These are phyloP conservation scores for Beauveria sp. DNA, from an alignment of 2,329 filamentous ascomycete genomes.

Conservation along the genomic window DNA sequence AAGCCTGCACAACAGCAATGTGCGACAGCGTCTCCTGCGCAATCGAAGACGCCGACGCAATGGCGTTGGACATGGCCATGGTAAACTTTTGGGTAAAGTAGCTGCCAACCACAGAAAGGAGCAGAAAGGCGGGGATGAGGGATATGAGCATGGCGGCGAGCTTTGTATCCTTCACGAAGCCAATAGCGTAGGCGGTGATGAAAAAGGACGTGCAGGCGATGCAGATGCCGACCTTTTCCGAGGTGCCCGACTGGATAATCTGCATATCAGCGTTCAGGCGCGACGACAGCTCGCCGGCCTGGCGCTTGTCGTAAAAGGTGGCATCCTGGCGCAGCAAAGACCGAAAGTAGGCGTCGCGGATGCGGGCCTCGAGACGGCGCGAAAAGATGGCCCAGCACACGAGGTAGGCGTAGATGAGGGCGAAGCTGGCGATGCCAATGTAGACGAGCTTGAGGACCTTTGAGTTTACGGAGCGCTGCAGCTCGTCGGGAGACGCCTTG, in stretches of 20 bases:
- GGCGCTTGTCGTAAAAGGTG: conserved; percentile 55
- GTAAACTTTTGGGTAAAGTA: conserved; percentile 46
- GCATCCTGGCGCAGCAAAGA: conserved; percentile 54
- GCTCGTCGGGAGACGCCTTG: conserved; percentile 16
- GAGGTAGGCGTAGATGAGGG: conserved; percentile 56
- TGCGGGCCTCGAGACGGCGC: conserved; percentile 53
- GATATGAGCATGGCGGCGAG: conserved; percentile 59
- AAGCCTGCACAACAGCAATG: conserved; percentile 55
- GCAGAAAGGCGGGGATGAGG: conserved; percentile 53
- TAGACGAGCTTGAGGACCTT: conserved; percentile 57
- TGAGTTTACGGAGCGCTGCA: conserved; percentile 39
- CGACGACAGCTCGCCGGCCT: conserved; percentile 55
- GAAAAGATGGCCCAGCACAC: conserved; percentile 58
- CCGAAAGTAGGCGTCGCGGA: conserved; percentile 53
- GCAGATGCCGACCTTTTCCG: conserved; percentile 62
- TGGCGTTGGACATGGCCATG: conserved; percentile 41
- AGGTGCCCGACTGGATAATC: conserved; percentile 58
- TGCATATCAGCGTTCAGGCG: conserved; percentile 59
- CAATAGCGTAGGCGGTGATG: conserved; percentile 57
- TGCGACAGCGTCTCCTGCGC: conserved; percentile 55
- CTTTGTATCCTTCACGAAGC: conserved; percentile 55
- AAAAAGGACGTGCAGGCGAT: conserved; percentile 58
- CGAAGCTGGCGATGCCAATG: conserved; percentile 55
- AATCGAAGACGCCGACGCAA: conserved; percentile 52
- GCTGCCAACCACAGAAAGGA: conserved; percentile 50